Evolutionary conservation across 2,329 filamentous ascomycete species (phyloP), one percentile per base, ranked within the genome.

Genomic region (Meredithiella fracta): DNA sequence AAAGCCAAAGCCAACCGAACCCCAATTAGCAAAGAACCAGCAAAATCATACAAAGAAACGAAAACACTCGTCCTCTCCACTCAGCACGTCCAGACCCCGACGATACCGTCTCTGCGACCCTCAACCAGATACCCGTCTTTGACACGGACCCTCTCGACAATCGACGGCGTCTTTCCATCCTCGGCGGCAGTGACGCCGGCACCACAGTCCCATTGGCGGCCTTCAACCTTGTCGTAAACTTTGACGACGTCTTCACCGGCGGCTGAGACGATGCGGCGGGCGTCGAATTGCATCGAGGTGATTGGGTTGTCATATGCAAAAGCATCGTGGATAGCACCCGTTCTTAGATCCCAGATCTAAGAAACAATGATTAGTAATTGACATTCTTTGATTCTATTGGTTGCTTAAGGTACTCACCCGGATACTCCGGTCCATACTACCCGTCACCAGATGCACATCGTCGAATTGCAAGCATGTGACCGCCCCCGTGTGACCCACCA

Each of bases 281-380:
- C 72, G 68, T 98, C 92, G 67, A 98, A 98, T 83, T 94, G 94
- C 89, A 97, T 95, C 73, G 84, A 87, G 31, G 89, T 94, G 57
- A 98, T 79, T 0, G 90, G 82, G 64, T 86, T 77, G 65, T 97
- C 90, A 70, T 97, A 98, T 22, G 91, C 92, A 68, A 90, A 98
- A 17, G 91, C 92, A 67, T 98, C 92, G 67, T 85, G 85, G 63
- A 98, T 96, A 34, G 89, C 90, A 49, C 92, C 92, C 11, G 89
- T 97, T 55, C 92, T 86, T 57, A 98, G 83, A 69, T 98, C 92
- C 92, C 92, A 98, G 66, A 98, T 97, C 90, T 97, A 65, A 8
- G 17, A n/a, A 17, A 61, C 62, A 31, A 40, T 15, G 40, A 14
- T 44, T 37, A 31, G n/a, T 9, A 2, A 22, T 29, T 22, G 26